These are phyloP conservation scores for Penicillium rolfsii DNA, from an alignment of 2,329 filamentous ascomycete genomes.

Conservation along the genomic window DNA sequence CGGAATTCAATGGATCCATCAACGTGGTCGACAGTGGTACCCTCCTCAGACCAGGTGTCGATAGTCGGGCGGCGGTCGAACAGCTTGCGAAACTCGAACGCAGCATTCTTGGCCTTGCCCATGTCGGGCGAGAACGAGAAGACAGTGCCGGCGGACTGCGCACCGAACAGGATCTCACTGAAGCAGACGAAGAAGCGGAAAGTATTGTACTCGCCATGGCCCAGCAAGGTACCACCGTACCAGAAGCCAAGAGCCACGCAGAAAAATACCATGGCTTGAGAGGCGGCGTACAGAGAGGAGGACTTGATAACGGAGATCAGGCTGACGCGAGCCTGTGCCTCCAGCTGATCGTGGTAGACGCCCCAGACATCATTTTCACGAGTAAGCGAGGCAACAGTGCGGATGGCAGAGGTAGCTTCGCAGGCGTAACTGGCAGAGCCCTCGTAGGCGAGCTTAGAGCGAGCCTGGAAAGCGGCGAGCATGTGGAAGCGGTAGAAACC, in stretches of 20 bases:
- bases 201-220: constrained; percentile 68
- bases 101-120: constrained; percentile 87
- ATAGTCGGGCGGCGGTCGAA: constrained; percentile 82
- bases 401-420: constrained; percentile 90
- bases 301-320: constrained; percentile 75
- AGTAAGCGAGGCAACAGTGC: constrained; percentile 88
- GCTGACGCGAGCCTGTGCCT: constrained; percentile 67
- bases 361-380: constrained; percentile 78
- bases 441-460: constrained; percentile 79
- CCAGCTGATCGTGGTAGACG: constrained; percentile 71
- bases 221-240: constrained; percentile 82
- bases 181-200: constrained; percentile 95
- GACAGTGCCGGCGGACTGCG: constrained; percentile 85
- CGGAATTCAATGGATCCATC: constrained; percentile 86
- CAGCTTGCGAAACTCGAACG: constrained; percentile 75
- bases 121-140: constrained; percentile 92
- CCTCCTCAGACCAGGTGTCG: constrained; percentile 76
- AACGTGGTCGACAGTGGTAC: constrained; percentile 63
- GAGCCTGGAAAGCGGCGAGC: constrained; percentile 75
- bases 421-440: constrained; percentile 84
- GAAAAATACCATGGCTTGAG: constrained; percentile 81
- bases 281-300: constrained; percentile 77
- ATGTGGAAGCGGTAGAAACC: constrained; percentile 90
- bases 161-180: constrained; percentile 83
- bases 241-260: constrained; percentile 89